Percentiles rank a stretch among this genome's conserved stretches.
Conservation (phyloP, 106 monocot genomes). For the Apostasia shenzhenica region DNA sequence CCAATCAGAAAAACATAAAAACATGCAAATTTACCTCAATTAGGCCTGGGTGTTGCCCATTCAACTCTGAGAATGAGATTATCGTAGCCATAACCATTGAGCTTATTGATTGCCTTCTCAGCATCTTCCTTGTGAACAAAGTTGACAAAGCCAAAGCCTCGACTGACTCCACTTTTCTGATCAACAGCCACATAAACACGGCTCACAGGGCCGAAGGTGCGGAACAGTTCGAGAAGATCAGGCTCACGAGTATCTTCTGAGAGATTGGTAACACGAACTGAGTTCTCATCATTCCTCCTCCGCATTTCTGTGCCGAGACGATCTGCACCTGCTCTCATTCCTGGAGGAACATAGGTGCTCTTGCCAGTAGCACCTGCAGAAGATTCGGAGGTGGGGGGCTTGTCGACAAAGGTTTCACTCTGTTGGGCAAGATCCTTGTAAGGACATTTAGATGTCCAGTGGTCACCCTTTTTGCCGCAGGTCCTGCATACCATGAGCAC, state of each 20-base stretch:
- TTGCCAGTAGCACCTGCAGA: conserved; percentile 19
- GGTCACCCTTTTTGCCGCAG: conserved; percentile 83
- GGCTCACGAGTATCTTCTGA: conserved; percentile 91
- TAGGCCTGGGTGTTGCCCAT: conserved; percentile 83
- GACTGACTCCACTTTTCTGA: conserved; percentile 75
- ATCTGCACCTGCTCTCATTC: conserved; percentile 48
- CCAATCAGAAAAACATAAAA: too few relatives aligned
- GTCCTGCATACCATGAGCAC: conserved; percentile 87
- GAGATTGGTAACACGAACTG: conserved; percentile 80
- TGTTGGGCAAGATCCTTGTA: conserved; percentile 74
- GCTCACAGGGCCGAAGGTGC: conserved; percentile 71
- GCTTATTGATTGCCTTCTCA: conserved; percentile 82
- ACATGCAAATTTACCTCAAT: too few relatives aligned
- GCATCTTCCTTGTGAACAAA: conserved; percentile 84
- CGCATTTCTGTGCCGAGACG: conserved; percentile 45
- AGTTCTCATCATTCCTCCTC: conserved; percentile 89
- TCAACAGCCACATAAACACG: conserved; percentile 85
- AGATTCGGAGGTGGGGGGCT: conserved; percentile 31
- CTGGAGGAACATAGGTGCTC: conserved; percentile 53
- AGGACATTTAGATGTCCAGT: conserved; percentile 88
- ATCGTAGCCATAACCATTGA: conserved; percentile 96
- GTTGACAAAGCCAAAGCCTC: conserved; percentile 91
- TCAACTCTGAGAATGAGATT: conserved; percentile 88
- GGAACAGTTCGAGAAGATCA: conserved; percentile 86
- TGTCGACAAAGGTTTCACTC: conserved; percentile 33